Percentiles rank a stretch among this genome's conserved stretches.
Evolutionary conservation across 2,329 filamentous ascomycete genomes (phyloP).

Genomic region (Sclerotinia trifoliorum): DNA sequence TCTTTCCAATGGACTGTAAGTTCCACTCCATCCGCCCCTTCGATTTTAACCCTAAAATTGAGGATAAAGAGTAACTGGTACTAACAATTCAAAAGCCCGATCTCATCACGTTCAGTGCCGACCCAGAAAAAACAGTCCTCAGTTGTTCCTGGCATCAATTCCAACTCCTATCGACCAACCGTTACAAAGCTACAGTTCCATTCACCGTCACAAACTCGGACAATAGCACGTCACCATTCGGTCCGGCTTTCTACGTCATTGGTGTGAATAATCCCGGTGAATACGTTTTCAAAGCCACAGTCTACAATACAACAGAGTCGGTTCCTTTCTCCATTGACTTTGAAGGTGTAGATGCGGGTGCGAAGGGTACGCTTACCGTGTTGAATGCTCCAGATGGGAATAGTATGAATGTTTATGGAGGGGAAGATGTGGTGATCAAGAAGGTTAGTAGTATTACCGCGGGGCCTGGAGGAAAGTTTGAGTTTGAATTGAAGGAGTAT

Average conservation of each 20-base stretch:
- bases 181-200: conserved; percentile 19
- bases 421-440: conserved; percentile 13
- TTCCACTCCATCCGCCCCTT: conserved; percentile 4
- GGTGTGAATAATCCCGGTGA: conserved; percentile 7
- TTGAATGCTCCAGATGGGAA: conserved; percentile 16
- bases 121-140: conserved; percentile 49
- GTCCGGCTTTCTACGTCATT: conserved; percentile 21
- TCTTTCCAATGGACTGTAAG: conserved; percentile 35
- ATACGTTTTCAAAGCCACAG: conserved; percentile 22
- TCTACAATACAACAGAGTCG: conserved; percentile 21
- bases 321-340: conserved; percentile 21
- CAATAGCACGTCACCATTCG: conserved; percentile 3
- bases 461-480: conserved; percentile 8
- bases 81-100: conserved; percentile 30
- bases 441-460: conserved; percentile 3
- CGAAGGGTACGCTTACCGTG: conserved; percentile 5
- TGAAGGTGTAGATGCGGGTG: conserved; percentile 12
- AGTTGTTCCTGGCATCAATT: conserved; percentile 42
- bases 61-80: conserved; percentile 9
- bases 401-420: conserved; percentile 16
- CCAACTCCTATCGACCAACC: conserved; percentile 20
- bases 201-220: conserved; percentile 10
- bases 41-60: neutral
- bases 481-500: conserved; percentile 23
- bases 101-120: conserved; percentile 38